Conservation (phyloP, 2,329 filamentous ascomycete species). For the Microsporum ferrugineum region DNA sequence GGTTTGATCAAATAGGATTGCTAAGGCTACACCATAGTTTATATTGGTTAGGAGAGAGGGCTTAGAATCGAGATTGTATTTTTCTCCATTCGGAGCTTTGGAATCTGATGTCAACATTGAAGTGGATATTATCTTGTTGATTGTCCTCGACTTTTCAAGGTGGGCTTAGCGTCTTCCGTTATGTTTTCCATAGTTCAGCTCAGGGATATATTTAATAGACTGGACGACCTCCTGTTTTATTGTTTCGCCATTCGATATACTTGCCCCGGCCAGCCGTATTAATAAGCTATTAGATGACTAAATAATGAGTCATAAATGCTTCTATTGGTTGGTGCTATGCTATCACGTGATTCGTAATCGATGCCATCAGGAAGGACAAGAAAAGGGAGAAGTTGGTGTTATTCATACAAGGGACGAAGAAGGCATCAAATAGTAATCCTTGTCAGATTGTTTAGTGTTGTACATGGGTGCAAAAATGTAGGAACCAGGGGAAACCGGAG, state of each 20-base stretch:
- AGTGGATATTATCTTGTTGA: conserved; percentile 10
- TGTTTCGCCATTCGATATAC: no score
- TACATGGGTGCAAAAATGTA: not conserved
- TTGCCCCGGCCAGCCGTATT: no score
- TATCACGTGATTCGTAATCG: not conserved
- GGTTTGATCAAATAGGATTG: no score
- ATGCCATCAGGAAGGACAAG: not conserved
- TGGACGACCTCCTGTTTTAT: no score
- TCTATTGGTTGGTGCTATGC: no score
- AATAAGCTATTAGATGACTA: no score
- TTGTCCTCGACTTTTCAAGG: conserved; percentile 2
- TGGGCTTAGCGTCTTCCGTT: conserved; percentile 6
- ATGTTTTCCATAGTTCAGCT: not conserved
- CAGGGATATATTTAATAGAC: not conserved
- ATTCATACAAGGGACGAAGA: not conserved
- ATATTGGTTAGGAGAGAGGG: no score
- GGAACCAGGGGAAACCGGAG: not conserved
- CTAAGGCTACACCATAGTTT: no score
- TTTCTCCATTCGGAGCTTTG: no score
- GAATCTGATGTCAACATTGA: conserved; percentile 5
- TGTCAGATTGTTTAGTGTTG: not conserved
- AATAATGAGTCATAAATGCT: no score
- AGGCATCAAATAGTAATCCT: not conserved
- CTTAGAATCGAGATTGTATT: no score
- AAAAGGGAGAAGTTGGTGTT: not conserved